Evolutionary conservation across 208 protist genomes (phyloP).

Genomic region (Acanthamoeba culbertsoni): DNA sequence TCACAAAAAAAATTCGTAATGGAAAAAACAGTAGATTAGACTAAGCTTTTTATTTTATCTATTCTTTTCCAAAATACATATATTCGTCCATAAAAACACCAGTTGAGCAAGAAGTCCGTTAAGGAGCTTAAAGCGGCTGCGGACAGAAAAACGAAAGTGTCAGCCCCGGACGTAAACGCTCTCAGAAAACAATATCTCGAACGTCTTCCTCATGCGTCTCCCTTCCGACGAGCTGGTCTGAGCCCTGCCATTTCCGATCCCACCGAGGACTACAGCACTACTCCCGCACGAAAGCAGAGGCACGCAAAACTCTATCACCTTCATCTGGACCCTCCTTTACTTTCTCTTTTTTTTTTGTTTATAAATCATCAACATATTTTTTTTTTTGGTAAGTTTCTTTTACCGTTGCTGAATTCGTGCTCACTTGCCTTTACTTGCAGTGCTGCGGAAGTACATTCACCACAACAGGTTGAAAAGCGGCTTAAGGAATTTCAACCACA

Average conservation of each 20-base stretch:
- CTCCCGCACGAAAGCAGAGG: conserved; percentile 33
- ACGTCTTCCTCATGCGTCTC: conserved; percentile 18
- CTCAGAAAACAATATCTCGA: conserved; percentile 44
- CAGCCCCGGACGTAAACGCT: neutral
- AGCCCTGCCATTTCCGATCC: conserved; percentile 8
- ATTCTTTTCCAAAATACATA: neutral
- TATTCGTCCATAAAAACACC: neutral
- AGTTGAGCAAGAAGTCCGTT: conserved; percentile 4
- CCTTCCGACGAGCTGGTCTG: conserved; percentile 36
- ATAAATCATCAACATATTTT: neutral
- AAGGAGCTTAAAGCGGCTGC: conserved; percentile 20
- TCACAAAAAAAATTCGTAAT: too few relatives aligned
- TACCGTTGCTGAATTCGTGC: neutral
- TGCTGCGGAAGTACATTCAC: neutral
- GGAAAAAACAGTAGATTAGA: too few relatives aligned
- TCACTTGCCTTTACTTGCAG: neutral
- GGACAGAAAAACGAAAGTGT: neutral
- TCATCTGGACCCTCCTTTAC: neutral
- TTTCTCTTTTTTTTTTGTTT: neutral
- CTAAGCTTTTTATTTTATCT: neutral
- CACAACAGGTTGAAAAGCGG: conserved; percentile 27
- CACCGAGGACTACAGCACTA: neutral
- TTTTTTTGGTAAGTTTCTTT: neutral
- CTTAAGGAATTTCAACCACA: conserved; percentile 43
- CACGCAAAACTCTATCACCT: neutral